A percentile compares a stretch with the other conserved stretches of the same genome.
Conservation (phyloP, 2,329 filamentous ascomycete genomes). For the Fusarium phyllophilum region DNA sequence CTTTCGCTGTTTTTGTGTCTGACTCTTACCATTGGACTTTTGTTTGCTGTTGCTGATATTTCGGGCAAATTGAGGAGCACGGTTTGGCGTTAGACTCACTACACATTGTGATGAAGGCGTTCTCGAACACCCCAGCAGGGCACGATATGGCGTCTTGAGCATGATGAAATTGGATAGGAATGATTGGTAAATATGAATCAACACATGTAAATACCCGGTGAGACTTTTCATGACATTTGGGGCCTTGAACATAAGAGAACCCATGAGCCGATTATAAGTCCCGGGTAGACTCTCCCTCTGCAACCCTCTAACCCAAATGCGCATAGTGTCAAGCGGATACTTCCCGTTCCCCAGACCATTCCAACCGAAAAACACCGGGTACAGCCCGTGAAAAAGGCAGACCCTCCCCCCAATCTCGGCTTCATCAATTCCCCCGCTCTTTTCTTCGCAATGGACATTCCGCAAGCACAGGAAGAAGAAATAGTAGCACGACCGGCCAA, state of each 20-base stretch:
- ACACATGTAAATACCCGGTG: rapidly evolving
- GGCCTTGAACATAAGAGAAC: neutral
- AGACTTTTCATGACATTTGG: neutral
- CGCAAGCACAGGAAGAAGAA: neutral
- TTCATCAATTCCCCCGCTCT: neutral
- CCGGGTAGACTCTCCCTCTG: neutral
- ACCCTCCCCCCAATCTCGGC: neutral
- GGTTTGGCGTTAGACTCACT: rapidly evolving
- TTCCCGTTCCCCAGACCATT: neutral
- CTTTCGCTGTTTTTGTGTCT: neutral
- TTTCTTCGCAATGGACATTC: neutral
- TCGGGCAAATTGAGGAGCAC: rapidly evolving
- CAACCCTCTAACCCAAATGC: neutral
- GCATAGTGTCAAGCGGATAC: neutral
- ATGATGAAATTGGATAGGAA: neutral
- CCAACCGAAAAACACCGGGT: neutral
- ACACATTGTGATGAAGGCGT: neutral
- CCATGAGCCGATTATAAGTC: neutral
- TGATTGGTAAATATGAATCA: rapidly evolving
- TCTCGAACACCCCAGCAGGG: neutral
- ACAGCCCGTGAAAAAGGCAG: neutral
- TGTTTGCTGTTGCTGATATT: rapidly evolving
- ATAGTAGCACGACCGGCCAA: neutral
- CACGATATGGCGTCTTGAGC: neutral
- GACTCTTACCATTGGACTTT: rapidly evolving